Conservation (phyloP, 108 stramenopile genomes). For the Skeletonema menzelii region DNA sequence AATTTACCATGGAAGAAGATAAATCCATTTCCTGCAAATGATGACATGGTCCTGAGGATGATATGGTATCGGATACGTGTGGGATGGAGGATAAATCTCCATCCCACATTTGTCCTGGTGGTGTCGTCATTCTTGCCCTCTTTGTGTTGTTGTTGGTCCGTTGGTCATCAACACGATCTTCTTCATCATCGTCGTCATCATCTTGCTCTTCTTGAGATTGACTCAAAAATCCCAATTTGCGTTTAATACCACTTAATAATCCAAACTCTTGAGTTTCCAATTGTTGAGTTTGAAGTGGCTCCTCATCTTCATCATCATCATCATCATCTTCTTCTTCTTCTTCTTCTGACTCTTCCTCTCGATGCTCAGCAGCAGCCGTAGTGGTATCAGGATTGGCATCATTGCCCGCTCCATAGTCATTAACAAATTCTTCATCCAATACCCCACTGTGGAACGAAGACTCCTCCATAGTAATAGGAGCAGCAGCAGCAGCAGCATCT, state of each 20-base stretch:
- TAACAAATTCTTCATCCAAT: constrained; percentile 11
- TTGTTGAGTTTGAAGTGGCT: constrained; percentile 27
- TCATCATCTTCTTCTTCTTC: constrained; percentile 8
- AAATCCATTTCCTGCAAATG: constrained; percentile 56
- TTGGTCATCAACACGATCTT: too few species aligned
- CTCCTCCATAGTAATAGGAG: constrained; percentile 3
- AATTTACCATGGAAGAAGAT: constrained; percentile 23
- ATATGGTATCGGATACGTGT: constrained; percentile 28
- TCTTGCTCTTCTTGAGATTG: background rate
- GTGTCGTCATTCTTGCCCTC: background rate
- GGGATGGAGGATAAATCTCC: constrained; percentile 22
- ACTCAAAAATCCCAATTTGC: constrained; percentile 23
- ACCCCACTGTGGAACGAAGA: constrained; percentile 21
- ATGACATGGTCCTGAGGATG: constrained; percentile 11
- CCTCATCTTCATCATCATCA: constrained; percentile 9
- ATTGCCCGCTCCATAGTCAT: constrained; percentile 2
- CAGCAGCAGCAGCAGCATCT: too few species aligned
- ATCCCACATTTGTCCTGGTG: constrained; percentile 32
- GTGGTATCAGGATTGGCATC: background rate
- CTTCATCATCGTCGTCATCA: background rate
- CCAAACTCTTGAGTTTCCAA: background rate
- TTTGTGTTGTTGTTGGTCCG: background rate
- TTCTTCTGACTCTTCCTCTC: constrained; percentile 2
- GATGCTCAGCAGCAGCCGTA: background rate
- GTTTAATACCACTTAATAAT: constrained; percentile 19